Conservation (phyloP, 2,329 filamentous ascomycete genomes). For the Fonsecaea pugnacius region DNA sequence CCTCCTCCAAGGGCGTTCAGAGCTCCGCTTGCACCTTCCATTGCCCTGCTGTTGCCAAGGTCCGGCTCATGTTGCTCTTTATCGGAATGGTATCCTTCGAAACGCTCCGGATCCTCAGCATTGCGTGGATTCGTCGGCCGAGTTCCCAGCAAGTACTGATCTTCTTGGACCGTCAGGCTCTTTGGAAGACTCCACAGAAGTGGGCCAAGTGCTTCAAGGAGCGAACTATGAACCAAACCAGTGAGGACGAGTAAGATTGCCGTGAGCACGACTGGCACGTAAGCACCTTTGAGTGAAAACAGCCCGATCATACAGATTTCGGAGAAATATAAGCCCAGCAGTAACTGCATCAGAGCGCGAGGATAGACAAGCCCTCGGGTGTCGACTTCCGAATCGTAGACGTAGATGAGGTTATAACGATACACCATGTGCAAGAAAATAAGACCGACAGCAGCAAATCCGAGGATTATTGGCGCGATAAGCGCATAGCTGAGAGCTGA, state of each 20-base stretch:
- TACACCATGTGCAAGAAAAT: conserved; percentile 82
- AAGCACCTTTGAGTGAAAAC: conserved; percentile 59
- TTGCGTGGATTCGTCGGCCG: neutral
- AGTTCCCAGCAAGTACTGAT: conserved; percentile 20
- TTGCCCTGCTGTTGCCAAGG: conserved; percentile 13
- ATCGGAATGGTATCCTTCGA: conserved; percentile 45
- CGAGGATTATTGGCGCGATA: conserved; percentile 82
- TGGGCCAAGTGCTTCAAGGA: conserved; percentile 51
- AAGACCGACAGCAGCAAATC: conserved; percentile 78
- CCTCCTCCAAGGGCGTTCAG: conserved; percentile 25
- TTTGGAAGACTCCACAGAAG: conserved; percentile 71
- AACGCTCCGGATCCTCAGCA: conserved; percentile 37
- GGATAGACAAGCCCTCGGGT: conserved; percentile 89
- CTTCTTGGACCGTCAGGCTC: conserved; percentile 32
- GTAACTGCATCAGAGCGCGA: conserved; percentile 81
- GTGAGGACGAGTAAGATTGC: conserved; percentile 76
- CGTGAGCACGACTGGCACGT: conserved; percentile 73
- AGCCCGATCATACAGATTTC: conserved; percentile 84
- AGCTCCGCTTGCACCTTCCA: conserved; percentile 27
- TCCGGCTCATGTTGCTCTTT: conserved; percentile 47
- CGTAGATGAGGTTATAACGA: conserved; percentile 87
- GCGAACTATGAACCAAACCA: conserved; percentile 69
- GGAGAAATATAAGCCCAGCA: conserved; percentile 81
- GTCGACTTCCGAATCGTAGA: conserved; percentile 78
- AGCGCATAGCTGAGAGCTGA: conserved; percentile 81